phyloP scores from a whole-genome alignment of 495 filamentous ascomycete species.

The Penicillium goetzii region DNA sequence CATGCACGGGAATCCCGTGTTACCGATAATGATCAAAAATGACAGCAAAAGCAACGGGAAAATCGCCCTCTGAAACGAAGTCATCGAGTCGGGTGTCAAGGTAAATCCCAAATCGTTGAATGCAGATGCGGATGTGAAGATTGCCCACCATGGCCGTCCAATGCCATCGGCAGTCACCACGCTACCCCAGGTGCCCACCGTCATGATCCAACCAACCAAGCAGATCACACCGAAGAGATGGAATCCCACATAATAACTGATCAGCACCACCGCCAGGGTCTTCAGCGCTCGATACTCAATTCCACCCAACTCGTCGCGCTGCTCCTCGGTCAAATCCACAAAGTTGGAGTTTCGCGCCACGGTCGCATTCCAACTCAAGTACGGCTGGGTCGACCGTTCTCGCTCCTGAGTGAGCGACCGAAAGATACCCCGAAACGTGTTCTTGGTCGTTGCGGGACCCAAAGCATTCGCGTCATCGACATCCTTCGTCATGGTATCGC shows the following conservation, averaged over 20 bases:
- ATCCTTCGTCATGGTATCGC: slow-evolving; percentile 38
- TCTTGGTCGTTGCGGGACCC: slow-evolving; percentile 30
- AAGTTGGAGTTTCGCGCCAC: slow-evolving; percentile 91
- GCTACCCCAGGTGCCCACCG: slow-evolving; percentile 55
- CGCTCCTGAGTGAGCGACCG: slow-evolving; percentile 48
- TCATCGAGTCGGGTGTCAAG: slow-evolving; percentile 90
- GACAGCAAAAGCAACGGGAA: slow-evolving; percentile 74
- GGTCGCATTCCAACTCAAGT: slow-evolving; percentile 92
- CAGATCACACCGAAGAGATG: slow-evolving; percentile 72
- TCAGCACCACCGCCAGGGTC: slow-evolving; percentile 75
- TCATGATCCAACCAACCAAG: slow-evolving; percentile 79
- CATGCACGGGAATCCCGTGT: slow-evolving; percentile 94
- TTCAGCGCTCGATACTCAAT: slow-evolving; percentile 93
- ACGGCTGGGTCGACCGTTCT: slow-evolving; percentile 66
- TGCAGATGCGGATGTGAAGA: slow-evolving; percentile 81
- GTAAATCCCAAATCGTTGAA: slow-evolving; percentile 91
- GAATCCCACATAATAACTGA: slow-evolving; percentile 76
- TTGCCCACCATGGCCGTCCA: slow-evolving; percentile 82
- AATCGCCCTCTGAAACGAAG: slow-evolving; percentile 75
- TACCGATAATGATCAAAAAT: slow-evolving; percentile 88
- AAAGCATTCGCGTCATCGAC: slow-evolving; percentile 24
- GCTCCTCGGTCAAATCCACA: slow-evolving; percentile 82
- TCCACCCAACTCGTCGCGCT: slow-evolving; percentile 89
- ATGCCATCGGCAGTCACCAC: slow-evolving; percentile 64
- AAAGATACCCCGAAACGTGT: slow-evolving; percentile 43